A percentile compares a stretch with the other conserved stretches of the same genome.
Evolutionary conservation across 768 basidiomycete species (phyloP).

Genomic region (Pisolithus marmoratus): DNA sequence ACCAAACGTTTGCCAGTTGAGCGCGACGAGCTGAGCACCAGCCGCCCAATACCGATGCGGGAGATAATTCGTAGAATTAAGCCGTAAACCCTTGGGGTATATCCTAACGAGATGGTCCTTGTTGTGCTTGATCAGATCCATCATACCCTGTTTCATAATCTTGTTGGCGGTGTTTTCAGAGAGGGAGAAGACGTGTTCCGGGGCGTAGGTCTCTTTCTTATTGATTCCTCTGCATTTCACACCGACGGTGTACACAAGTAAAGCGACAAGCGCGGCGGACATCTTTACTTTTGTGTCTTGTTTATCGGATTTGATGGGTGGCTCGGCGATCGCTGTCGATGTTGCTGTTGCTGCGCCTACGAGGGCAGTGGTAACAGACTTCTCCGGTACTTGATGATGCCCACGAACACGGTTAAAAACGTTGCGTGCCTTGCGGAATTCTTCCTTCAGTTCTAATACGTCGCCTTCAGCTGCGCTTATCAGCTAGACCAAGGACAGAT

Average conservation of each 20-base stretch:
- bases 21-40: conserved; percentile 84
- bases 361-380: conserved; percentile 12
- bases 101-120: conserved; percentile 75
- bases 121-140: conserved; percentile 81
- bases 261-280: conserved; percentile 63
- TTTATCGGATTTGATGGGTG: conserved; percentile 8
- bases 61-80: conserved; percentile 82
- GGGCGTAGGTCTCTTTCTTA: conserved; percentile 77
- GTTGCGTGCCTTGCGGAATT: conserved; percentile 34
- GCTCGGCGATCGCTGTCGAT: conserved; percentile 14
- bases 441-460: conserved; percentile 32
- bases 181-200: conserved; percentile 89
- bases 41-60: conserved; percentile 88
- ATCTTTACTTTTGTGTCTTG: conserved; percentile 50
- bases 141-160: conserved; percentile 60
- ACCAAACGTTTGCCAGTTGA: conserved; percentile 99
- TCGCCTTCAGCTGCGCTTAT: not conserved
- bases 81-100: conserved; percentile 79
- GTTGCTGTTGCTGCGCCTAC: conserved; percentile 5
- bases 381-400: conserved; percentile 19
- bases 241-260: conserved; percentile 92
- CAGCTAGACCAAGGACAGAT: not conserved
- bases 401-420: conserved; percentile 39
- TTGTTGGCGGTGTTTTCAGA: conserved; percentile 80
- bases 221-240: conserved; percentile 92